Percentiles rank a stretch among this genome's conserved stretches.
phyloP scores from a whole-genome alignment of 1,284 basidiomycete genomes.

The Sanguinoderma infundibulare region DNA sequence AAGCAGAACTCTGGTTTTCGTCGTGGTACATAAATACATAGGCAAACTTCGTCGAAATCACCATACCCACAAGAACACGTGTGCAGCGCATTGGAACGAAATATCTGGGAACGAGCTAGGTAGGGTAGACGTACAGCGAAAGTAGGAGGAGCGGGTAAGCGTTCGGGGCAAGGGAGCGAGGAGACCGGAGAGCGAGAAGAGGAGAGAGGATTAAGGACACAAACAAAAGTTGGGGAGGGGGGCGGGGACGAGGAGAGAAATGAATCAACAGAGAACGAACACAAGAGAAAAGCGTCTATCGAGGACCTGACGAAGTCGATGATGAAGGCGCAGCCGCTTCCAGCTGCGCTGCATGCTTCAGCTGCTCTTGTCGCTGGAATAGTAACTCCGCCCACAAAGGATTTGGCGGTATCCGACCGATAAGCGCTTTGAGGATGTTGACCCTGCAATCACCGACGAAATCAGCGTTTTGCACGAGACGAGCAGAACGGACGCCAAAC shows the following conservation, averaged over 20 bases:
- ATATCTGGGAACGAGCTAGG: neutral
- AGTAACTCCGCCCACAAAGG: slow-evolving; percentile 90
- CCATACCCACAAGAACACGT: neutral
- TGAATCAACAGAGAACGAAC: neutral
- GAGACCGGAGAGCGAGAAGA: neutral
- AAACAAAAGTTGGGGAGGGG: no score
- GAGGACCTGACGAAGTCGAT: neutral
- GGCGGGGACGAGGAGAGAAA: neutral
- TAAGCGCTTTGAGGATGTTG: slow-evolving; percentile 76
- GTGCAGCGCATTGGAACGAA: neutral
- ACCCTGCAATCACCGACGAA: slow-evolving; percentile 56
- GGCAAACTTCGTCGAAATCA: slow-evolving; percentile 1
- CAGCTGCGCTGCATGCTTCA: slow-evolving; percentile 20
- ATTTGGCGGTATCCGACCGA: slow-evolving; percentile 87
- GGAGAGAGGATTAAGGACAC: no score
- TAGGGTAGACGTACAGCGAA: slow-evolving; percentile 3
- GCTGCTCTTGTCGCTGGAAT: slow-evolving; percentile 67
- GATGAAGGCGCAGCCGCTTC: neutral
- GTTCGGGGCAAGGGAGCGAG: neutral
- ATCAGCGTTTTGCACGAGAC: neutral
- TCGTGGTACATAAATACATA: slow-evolving; percentile 15
- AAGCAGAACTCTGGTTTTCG: neutral
- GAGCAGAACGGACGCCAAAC: slow-evolving; percentile 32
- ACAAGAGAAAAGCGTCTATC: neutral
- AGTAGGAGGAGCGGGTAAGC: neutral